Evolutionary conservation across 805 yeast genomes (phyloP).

Genomic region (Starmerella potacharoeniae): DNA sequence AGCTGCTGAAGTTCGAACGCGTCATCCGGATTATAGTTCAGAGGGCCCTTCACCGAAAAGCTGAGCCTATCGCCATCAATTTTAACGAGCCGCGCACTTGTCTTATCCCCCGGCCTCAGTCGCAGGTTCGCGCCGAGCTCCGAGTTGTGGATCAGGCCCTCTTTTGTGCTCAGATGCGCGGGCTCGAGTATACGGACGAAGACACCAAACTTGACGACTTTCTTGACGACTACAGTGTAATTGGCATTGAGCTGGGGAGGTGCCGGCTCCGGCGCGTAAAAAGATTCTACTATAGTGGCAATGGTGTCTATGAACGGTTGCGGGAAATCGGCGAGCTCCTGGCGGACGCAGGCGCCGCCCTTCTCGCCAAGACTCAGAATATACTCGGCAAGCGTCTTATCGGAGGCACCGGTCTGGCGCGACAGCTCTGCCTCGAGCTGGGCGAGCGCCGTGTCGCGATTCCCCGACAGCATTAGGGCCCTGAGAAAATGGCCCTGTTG

Average conservation of each 20-base stretch:
- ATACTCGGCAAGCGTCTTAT: slow-evolving; percentile 38
- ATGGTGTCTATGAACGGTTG: slow-evolving; percentile 1
- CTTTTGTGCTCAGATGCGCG: background rate
- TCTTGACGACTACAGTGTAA: slow-evolving; percentile 50
- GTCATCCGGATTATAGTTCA: background rate
- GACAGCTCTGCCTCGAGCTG: background rate
- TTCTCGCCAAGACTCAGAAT: slow-evolving; percentile 32
- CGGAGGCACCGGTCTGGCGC: slow-evolving; percentile 26
- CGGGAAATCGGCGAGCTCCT: slow-evolving; percentile 29
- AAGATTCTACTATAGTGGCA: background rate
- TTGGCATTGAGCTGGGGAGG: background rate
- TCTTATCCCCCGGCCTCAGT: background rate
- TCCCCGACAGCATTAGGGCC: background rate
- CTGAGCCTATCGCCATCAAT: background rate
- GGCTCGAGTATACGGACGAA: slow-evolving; percentile 42
- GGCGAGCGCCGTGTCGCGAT: background rate
- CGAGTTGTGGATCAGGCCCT: slow-evolving; percentile 1
- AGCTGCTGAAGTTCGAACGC: slow-evolving; percentile 5
- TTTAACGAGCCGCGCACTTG: background rate
- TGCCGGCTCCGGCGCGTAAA: background rate
- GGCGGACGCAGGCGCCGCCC: slow-evolving; percentile 30
- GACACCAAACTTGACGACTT: slow-evolving; percentile 62
- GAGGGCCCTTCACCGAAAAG: background rate
- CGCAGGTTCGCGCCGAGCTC: background rate
- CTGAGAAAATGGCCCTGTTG: background rate